Conservation (phyloP, 768 basidiomycete species). For the Russula griseocarnosa region DNA sequence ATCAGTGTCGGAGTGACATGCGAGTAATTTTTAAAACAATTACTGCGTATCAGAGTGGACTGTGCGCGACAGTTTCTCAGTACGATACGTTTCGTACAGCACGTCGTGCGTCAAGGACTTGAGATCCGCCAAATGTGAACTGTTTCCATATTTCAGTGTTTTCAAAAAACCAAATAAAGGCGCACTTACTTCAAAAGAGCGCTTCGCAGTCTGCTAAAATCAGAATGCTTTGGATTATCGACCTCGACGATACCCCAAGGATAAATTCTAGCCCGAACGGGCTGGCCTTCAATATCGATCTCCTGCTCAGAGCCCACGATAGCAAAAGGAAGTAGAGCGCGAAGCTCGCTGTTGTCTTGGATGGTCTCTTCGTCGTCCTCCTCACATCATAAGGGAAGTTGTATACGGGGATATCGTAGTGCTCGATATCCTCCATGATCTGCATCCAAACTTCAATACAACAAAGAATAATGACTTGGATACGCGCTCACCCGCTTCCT, state of each 20-base stretch:
- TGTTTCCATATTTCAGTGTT: conserved; percentile 34
- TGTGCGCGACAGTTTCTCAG: conserved; percentile 91
- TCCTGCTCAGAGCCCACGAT: conserved; percentile 98
- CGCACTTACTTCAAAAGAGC: conserved; percentile 78
- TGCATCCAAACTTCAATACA: conserved; percentile 34
- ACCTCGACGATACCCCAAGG: conserved; percentile 99
- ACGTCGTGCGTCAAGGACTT: conserved; percentile 93
- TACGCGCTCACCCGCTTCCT: conserved; percentile 72
- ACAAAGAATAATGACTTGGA: not conserved
- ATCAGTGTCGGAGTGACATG: conserved; percentile 27
- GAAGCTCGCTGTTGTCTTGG: conserved; percentile 92
- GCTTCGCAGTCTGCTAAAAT: conserved; percentile 89
- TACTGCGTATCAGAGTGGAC: conserved; percentile 77
- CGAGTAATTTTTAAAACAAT: conserved; percentile 31
- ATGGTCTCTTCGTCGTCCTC: conserved; percentile 99
- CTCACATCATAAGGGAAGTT: conserved; percentile 99
- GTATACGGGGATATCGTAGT: conserved; percentile 97
- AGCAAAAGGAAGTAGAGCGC: conserved; percentile 91
- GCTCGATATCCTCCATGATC: conserved; percentile 99
- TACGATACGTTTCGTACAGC: conserved; percentile 95
- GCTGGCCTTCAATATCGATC: conserved; percentile 87
- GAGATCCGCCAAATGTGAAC: conserved; percentile 91
- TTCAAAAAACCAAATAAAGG: not conserved
- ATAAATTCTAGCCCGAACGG: conserved; percentile 89
- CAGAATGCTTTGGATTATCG: conserved; percentile 99